A percentile compares a stretch with the other conserved stretches of the same genome.
Evolutionary conservation across 768 basidiomycete species (phyloP).

Genomic region (Podaxis sp.): DNA sequence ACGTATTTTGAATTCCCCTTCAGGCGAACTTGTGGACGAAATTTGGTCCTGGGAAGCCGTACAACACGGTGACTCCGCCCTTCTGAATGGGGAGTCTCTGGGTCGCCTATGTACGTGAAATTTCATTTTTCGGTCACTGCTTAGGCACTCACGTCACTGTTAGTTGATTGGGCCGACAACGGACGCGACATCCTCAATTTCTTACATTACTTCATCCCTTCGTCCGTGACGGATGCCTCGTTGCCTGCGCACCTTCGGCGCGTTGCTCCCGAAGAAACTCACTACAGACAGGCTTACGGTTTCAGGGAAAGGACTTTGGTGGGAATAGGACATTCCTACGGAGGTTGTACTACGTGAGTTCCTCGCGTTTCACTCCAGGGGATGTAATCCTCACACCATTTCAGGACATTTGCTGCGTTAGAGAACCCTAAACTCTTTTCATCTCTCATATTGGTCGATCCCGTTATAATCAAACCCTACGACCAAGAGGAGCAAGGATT

Average conservation of each 20-base stretch:
- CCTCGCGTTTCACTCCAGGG: neutral
- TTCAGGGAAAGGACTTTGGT: constrained; percentile 56
- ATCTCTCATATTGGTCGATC: constrained; percentile 74
- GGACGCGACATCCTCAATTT: constrained; percentile 79
- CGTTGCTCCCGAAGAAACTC: constrained; percentile 40
- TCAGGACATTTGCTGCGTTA: constrained; percentile 60
- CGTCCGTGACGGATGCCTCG: constrained; percentile 23
- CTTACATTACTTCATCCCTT: constrained; percentile 64
- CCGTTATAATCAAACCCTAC: constrained; percentile 51
- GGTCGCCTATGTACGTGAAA: constrained; percentile 2
- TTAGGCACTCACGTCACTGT: neutral
- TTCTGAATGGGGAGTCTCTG: constrained; percentile 65
- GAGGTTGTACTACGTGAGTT: constrained; percentile 73
- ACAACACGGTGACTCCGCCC: constrained; percentile 82
- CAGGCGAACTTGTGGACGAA: constrained; percentile 48
- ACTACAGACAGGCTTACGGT: constrained; percentile 42
- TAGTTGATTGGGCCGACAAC: constrained; percentile 80
- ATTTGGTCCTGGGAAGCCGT: constrained; percentile 84
- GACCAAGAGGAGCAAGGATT: constrained; percentile 11
- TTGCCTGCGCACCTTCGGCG: constrained; percentile 57
- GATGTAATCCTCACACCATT: neutral
- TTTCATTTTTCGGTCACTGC: neutral
- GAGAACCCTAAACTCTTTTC: constrained; percentile 67
- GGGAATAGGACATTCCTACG: constrained; percentile 81
- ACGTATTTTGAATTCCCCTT: constrained; percentile 44